Conservation (phyloP, 108 stramenopile species). For the Parietichytrium sp. region DNA sequence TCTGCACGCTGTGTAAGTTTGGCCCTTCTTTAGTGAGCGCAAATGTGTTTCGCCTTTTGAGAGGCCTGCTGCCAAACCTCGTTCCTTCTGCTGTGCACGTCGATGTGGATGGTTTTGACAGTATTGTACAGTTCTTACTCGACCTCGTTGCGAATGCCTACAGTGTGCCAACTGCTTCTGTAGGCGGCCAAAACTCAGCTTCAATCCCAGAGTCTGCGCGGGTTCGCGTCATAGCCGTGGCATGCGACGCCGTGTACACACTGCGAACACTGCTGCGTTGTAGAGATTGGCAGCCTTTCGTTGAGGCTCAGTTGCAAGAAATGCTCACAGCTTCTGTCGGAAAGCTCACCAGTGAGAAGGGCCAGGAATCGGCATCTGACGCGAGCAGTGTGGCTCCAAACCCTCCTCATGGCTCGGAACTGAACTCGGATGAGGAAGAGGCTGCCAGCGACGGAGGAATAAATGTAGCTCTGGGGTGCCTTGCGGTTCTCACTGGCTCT, state of each 20-base stretch:
- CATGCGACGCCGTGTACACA: background rate
- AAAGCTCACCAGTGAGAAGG: too few species aligned
- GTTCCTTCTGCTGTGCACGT: background rate
- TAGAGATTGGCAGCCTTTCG: background rate
- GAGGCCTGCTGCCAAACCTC: background rate
- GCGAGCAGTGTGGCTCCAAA: too few species aligned
- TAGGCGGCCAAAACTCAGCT: background rate
- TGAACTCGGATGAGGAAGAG: too few species aligned
- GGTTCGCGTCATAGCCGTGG: too few species aligned
- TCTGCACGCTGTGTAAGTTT: background rate
- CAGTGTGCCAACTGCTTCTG: background rate
- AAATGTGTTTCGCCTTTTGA: constrained; percentile 31
- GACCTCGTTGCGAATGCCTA: background rate
- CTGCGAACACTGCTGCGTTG: background rate
- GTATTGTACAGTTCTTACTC: background rate
- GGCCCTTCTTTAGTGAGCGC: background rate
- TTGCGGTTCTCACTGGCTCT: too few species aligned
- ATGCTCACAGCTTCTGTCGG: too few species aligned
- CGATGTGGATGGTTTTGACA: background rate
- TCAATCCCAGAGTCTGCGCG: too few species aligned
- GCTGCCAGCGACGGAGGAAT: too few species aligned
- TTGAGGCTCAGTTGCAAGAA: too few species aligned
- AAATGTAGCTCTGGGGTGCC: too few species aligned
- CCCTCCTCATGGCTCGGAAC: too few species aligned
- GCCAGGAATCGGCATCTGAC: too few species aligned